Evolutionary conservation across 139 green algal genomes (phyloP).

Genomic region (Chlorella sorokiniana): DNA sequence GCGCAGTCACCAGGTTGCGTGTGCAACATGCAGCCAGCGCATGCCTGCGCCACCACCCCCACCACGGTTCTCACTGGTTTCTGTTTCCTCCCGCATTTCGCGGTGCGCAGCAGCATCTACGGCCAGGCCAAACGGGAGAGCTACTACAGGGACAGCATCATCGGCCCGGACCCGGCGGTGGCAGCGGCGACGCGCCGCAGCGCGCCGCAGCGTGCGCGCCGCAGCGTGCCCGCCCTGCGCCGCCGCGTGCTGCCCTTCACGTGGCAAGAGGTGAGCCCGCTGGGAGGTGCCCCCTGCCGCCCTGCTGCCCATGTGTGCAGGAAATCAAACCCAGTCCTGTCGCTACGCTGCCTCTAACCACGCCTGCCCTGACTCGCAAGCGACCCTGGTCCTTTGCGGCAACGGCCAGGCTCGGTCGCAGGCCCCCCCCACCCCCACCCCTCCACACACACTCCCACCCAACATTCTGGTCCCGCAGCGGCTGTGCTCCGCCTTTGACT

Average conservation of each 20-base stretch:
- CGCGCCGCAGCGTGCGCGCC: not conserved
- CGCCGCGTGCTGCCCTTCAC: not conserved
- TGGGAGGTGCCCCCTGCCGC: not conserved
- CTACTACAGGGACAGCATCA: constrained; percentile 11
- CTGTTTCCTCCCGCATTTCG: too few species aligned
- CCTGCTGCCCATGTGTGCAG: too few species aligned
- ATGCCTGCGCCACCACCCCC: not conserved
- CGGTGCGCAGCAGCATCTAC: constrained; percentile 1
- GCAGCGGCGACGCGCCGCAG: too few species aligned
- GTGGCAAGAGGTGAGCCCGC: constrained; percentile 11
- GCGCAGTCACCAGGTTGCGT: too few species aligned
- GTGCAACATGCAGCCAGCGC: not conserved
- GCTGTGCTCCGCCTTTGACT: not conserved
- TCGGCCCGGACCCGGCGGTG: not conserved
- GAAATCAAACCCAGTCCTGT: too few species aligned
- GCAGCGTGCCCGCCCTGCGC: not conserved
- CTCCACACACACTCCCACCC: too few species aligned
- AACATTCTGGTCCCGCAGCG: not conserved
- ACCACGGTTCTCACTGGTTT: not conserved
- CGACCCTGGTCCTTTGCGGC: too few species aligned
- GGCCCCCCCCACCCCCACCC: not conserved
- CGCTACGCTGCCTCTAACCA: too few species aligned
- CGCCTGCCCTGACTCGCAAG: too few species aligned
- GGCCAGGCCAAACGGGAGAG: not conserved
- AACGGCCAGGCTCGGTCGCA: not conserved